phyloP scores from a whole-genome alignment of 495 filamentous ascomycete genomes.

The Saxophila tyrrhenica region DNA sequence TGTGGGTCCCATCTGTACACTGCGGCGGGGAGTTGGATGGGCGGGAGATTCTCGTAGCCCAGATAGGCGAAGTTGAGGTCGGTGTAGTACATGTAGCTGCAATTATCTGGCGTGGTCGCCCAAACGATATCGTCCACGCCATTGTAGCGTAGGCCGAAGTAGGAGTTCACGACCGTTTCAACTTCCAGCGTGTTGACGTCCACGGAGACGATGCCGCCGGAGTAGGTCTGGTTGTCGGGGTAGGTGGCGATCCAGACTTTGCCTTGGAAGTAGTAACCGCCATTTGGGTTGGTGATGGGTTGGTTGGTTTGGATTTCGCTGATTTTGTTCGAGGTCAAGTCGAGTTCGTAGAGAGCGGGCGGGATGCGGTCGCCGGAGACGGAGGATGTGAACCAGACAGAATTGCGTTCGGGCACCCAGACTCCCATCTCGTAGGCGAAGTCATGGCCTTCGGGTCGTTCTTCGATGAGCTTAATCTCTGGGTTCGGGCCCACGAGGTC shows the following conservation, averaged over 20 bases:
- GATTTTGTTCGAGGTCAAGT: not conserved
- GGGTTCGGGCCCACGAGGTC: conserved; percentile 2
- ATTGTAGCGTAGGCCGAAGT: conserved; percentile 5
- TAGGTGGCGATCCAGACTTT: conserved; percentile 3
- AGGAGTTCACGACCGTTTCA: not conserved
- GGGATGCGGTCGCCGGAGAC: too few species aligned
- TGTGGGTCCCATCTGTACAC: conserved; percentile 4
- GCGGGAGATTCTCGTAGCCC: not conserved
- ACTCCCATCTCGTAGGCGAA: conserved; percentile 5
- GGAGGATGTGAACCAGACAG: conserved; percentile 3
- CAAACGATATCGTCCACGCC: conserved; percentile 6
- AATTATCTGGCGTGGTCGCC: not conserved
- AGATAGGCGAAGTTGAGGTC: not conserved
- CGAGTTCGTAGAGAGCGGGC: not conserved
- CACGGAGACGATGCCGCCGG: not conserved
- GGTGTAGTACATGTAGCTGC: conserved; percentile 4
- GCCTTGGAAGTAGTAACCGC: conserved; percentile 4
- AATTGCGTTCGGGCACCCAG: conserved; percentile 3
- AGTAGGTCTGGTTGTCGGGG: not conserved
- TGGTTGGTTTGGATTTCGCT: not conserved
- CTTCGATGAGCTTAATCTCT: not conserved
- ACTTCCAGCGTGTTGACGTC: conserved; percentile 2
- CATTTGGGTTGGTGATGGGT: not conserved
- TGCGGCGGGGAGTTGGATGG: not conserved
- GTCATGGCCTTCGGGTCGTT: not conserved